These are phyloP conservation scores for Silene uniflora DNA, from an alignment of 148 eudicot genomes.

Conservation along the genomic window DNA sequence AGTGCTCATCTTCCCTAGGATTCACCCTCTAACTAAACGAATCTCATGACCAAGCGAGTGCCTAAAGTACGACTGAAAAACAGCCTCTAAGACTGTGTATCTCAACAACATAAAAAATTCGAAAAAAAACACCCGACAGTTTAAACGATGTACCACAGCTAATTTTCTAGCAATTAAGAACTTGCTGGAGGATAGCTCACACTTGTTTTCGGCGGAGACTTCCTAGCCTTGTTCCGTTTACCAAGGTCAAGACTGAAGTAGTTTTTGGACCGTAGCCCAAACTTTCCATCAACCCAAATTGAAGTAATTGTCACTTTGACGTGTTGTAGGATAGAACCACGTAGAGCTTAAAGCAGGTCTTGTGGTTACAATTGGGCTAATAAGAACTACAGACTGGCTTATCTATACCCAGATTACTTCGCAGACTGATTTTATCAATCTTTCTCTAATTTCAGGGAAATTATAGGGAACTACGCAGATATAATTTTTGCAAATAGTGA, in stretches of 20 bases:
- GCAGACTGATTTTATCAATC: not conserved
- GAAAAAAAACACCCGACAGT: not conserved
- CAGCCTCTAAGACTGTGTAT: not conserved
- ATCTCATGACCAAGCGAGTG: not conserved
- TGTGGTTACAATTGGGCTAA: not conserved
- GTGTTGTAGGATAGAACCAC: not conserved
- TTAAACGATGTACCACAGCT: not conserved
- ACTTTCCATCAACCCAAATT: not conserved
- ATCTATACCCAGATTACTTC: not conserved
- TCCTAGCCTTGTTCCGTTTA: not conserved
- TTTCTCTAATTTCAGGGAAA: constrained; percentile 58
- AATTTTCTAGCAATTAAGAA: too few relatives aligned
- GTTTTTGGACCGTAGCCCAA: not conserved
- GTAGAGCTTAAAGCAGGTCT: not conserved
- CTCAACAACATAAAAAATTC: not conserved
- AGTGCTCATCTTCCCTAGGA: not conserved
- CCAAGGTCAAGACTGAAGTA: not conserved
- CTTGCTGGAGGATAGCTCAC: not conserved
- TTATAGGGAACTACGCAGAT: constrained; percentile 78
- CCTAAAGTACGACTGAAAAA: not conserved
- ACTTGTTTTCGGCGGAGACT: not conserved
- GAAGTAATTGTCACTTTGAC: not conserved
- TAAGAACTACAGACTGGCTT: not conserved
- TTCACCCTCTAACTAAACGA: not conserved
- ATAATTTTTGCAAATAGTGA: constrained; percentile 82